Evolutionary conservation across 148 eudicot species (phyloP).

Genomic region (Rhododendron vialii): DNA sequence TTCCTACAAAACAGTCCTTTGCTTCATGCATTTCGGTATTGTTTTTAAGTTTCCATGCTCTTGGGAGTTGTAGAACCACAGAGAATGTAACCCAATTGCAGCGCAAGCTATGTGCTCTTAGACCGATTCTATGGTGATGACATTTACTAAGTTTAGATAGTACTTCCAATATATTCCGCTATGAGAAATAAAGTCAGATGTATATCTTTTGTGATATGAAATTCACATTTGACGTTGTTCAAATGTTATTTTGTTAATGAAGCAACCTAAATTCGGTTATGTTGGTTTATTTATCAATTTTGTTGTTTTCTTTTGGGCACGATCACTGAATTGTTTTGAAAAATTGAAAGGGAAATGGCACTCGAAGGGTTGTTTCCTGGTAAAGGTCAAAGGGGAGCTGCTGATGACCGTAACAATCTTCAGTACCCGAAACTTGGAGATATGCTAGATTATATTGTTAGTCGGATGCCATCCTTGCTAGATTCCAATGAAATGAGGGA

Average conservation of each 20-base stretch:
- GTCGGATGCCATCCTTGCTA: slow-evolving; percentile 57
- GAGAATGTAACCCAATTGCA: not conserved
- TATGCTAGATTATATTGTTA: slow-evolving; percentile 64
- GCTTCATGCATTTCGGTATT: not conserved
- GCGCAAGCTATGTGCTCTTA: not conserved
- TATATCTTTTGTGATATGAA: not conserved
- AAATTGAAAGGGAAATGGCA: slow-evolving; percentile 70
- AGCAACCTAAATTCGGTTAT: not conserved
- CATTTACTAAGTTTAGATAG: not conserved
- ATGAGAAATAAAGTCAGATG: not conserved
- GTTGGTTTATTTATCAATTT: not conserved
- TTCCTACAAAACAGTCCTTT: not conserved
- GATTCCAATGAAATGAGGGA: slow-evolving; percentile 52
- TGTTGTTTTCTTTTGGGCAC: not conserved
- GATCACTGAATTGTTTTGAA: not conserved
- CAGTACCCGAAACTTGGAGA: slow-evolving; percentile 68
- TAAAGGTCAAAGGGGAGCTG: slow-evolving; percentile 49
- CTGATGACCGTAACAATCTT: slow-evolving; percentile 30
- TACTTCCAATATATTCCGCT: not conserved
- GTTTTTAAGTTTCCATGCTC: not conserved
- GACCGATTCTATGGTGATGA: not conserved
- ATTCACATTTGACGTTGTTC: not conserved
- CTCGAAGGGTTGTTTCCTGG: slow-evolving; percentile 72
- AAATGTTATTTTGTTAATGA: not conserved
- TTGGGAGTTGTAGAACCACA: not conserved